Evolutionary conservation across 345 rosid genomes (phyloP).

Genomic region (Salix exigua): DNA sequence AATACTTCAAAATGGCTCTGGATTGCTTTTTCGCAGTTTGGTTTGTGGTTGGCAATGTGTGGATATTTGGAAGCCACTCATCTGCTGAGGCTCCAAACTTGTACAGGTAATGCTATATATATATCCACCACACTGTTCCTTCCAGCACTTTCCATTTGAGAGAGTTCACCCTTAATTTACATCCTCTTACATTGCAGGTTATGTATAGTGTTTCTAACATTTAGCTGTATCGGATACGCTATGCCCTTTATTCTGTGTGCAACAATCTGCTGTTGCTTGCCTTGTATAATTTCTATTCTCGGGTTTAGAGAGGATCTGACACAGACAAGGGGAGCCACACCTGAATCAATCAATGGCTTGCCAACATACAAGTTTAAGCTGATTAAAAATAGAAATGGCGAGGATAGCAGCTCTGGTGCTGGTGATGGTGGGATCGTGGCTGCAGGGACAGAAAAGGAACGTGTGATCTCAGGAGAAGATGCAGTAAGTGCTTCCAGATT

Average conservation of each 20-base stretch:
- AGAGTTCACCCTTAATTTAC: slow-evolving; percentile 6
- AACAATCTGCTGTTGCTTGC: slow-evolving; percentile 95
- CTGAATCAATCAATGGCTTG: slow-evolving; percentile 79
- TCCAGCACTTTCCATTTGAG: not conserved
- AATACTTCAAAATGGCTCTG: slow-evolving; percentile 90
- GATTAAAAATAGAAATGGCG: slow-evolving; percentile 55
- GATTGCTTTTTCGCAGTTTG: slow-evolving; percentile 99
- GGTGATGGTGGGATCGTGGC: slow-evolving; percentile 85
- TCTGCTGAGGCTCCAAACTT: slow-evolving; percentile 86
- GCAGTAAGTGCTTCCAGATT: slow-evolving; percentile 48
- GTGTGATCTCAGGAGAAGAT: slow-evolving; percentile 79
- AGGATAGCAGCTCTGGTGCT: slow-evolving; percentile 38
- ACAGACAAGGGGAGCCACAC: slow-evolving; percentile 85
- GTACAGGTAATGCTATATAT: slow-evolving; percentile 55
- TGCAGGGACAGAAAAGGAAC: slow-evolving; percentile 87
- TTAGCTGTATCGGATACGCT: slow-evolving; percentile 97
- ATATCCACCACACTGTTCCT: not conserved
- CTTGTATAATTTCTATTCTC: slow-evolving; percentile 85
- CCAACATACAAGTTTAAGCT: slow-evolving; percentile 90
- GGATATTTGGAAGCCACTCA: slow-evolving; percentile 96
- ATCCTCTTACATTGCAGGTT: slow-evolving; percentile 50
- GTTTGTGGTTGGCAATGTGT: slow-evolving; percentile 99
- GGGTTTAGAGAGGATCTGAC: slow-evolving; percentile 88
- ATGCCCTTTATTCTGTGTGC: slow-evolving; percentile 99
- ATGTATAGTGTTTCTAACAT: slow-evolving; percentile 88